Evolutionary conservation across 2,329 filamentous ascomycete species (phyloP).

Genomic region (Rutstroemia sp.): DNA sequence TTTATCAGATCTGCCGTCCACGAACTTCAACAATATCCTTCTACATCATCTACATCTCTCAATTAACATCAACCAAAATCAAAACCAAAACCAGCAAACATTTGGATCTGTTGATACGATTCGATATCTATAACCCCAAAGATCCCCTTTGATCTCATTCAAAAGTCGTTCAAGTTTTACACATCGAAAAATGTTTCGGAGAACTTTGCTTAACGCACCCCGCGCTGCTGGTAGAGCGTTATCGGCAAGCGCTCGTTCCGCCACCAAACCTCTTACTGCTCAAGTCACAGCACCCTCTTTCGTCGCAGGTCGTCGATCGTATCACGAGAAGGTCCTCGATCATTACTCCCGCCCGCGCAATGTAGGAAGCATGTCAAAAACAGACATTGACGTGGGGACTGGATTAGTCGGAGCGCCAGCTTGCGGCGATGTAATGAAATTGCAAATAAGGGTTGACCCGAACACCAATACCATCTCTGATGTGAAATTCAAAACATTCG

Average conservation of each 20-base stretch:
- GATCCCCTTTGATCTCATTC: background rate
- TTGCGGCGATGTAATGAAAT: conserved; percentile 89
- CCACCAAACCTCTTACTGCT: conserved; percentile 18
- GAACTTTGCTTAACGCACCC: conserved; percentile 24
- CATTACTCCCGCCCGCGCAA: conserved; percentile 77
- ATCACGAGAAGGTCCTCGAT: conserved; percentile 52
- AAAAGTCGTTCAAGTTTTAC: background rate
- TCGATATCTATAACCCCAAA: background rate
- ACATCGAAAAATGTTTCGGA: conserved; percentile 25
- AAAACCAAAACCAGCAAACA: background rate
- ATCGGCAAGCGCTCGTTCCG: conserved; percentile 21
- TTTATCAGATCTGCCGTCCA: background rate
- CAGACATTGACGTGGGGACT: conserved; percentile 76
- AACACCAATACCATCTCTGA: conserved; percentile 83
- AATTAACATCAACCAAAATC: background rate
- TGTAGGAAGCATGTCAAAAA: conserved; percentile 73
- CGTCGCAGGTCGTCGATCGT: conserved; percentile 24
- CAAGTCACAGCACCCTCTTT: conserved; percentile 21
- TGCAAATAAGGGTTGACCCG: conserved; percentile 88
- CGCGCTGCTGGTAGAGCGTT: conserved; percentile 25
- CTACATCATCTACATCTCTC: background rate
- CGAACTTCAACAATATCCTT: background rate
- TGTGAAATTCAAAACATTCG: conserved; percentile 98
- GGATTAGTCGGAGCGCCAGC: conserved; percentile 87
- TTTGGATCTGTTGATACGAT: background rate